Evolutionary conservation across 352 stramenopile genomes (phyloP), one percentile per base, ranked within the genome.

Genomic region (Phytophthora sojae): DNA sequence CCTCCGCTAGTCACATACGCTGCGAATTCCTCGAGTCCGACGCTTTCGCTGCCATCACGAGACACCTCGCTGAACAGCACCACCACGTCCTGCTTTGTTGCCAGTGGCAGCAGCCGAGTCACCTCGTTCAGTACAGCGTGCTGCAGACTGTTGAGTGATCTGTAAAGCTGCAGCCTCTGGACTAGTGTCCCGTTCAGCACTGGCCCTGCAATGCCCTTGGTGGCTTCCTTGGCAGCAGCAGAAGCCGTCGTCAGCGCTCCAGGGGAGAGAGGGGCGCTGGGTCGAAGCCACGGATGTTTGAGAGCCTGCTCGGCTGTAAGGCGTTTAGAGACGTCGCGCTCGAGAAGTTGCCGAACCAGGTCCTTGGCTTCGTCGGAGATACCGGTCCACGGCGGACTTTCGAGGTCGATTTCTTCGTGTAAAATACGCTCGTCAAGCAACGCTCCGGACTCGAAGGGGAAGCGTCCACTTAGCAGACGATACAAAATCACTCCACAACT

Each of bases 401-500:
- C 67, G 12, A 89, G 67, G 50, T 94, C 87, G 26, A 94, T 71
- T 15, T 83, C 66, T 53, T 91, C 83, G 17, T 85, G 58, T 29
- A 81, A 30, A 58, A 94, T 94, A 9, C 77, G 77, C 64, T 94
- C 87, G 54, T 93, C 81, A 0, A 94, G 67, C 17, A 94, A 59
- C 25, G 67, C 50, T 26, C 83, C 83, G 53, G 84, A 73, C 60
- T 84, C 76, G 56, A 94, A 93, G 15, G 86, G 86, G 63, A 90
- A 94, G 3, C 75, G 67, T 0, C 86, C 86, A 30, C 81, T 79
- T 15, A 94, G 65, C 12, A 94, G 62, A 9, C 83, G 83, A 69
- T 91, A 92, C 17, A 94, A 77, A 61, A 94, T 92, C 50, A 94
- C 80, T 2, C 86, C 86, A 53, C 85, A 94, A 57, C 86, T 94